Conservation (phyloP, 768 basidiomycete genomes). For the Coprinopsis sp. region DNA sequence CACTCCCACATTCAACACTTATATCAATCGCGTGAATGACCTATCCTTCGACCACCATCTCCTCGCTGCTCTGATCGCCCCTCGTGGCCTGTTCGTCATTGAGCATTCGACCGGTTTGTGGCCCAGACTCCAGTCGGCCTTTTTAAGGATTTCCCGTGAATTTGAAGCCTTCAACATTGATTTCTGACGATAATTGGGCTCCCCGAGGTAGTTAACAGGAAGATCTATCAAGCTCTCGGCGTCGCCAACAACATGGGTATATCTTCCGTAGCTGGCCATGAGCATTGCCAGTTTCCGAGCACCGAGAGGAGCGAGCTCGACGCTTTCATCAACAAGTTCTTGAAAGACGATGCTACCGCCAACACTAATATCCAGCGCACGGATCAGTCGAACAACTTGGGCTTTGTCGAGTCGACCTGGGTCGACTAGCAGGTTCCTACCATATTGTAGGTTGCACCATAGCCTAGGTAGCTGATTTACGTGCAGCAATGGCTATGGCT, state of each 20-base stretch:
- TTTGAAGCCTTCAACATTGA: too few relatives aligned
- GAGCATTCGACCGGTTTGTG: constrained; percentile 52
- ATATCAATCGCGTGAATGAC: constrained; percentile 37
- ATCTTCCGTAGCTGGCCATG: constrained; percentile 46
- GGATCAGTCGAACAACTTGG: constrained; percentile 37
- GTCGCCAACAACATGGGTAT: constrained; percentile 42
- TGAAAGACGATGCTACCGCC: constrained; percentile 36
- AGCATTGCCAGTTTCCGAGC: constrained; percentile 50
- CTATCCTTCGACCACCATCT: constrained; percentile 57
- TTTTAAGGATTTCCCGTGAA: too few relatives aligned
- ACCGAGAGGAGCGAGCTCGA: constrained; percentile 37
- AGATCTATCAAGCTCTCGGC: constrained; percentile 45
- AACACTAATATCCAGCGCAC: constrained; percentile 45
- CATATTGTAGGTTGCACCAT: constrained; percentile 30
- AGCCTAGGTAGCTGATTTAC: too few relatives aligned
- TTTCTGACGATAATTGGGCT: too few relatives aligned
- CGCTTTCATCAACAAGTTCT: constrained; percentile 52
- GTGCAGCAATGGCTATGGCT: too few relatives aligned
- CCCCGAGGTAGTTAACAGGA: constrained; percentile 42
- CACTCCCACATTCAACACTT: constrained; percentile 43
- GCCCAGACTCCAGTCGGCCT: constrained; percentile 47
- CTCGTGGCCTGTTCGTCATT: constrained; percentile 45
- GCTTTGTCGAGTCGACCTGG: constrained; percentile 40
- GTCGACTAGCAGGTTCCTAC: constrained; percentile 49
- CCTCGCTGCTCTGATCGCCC: constrained; percentile 50